phyloP scores from a whole-genome alignment of 805 yeast genomes.

The Wickerhamiella domercqiae region DNA sequence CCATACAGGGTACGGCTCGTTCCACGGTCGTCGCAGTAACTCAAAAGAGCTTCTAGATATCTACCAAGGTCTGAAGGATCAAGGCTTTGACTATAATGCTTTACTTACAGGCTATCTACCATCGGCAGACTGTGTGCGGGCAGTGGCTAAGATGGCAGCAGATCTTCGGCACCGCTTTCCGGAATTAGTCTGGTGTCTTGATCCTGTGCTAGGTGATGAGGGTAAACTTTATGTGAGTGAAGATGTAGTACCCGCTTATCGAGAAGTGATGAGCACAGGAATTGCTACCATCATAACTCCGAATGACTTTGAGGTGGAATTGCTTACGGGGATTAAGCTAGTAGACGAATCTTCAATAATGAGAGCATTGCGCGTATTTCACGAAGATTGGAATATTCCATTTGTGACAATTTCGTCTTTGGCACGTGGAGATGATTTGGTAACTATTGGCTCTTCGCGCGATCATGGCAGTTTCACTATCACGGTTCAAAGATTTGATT shows the following conservation, averaged over 20 bases:
- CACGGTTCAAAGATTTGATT: constrained; percentile 40
- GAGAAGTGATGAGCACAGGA: constrained; percentile 29
- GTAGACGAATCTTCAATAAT: constrained; percentile 26
- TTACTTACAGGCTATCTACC: constrained; percentile 74
- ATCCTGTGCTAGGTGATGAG: constrained; percentile 88
- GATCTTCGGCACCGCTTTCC: constrained; percentile 21
- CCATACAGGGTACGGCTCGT: constrained; percentile 74
- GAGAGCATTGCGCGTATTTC: constrained; percentile 35
- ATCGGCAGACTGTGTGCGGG: constrained; percentile 36
- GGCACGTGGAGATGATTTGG: constrained; percentile 22
- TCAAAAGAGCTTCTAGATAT: constrained; percentile 35
- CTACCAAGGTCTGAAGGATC: constrained; percentile 38
- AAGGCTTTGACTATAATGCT: constrained; percentile 42
- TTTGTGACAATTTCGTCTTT: constrained; percentile 59
- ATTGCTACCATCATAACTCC: constrained; percentile 69
- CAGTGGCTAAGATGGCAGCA: constrained; percentile 31
- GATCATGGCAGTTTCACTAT: constrained; percentile 14
- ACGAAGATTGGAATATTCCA: constrained; percentile 33
- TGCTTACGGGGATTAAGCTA: constrained; percentile 42
- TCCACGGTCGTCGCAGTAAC: constrained; percentile 41
- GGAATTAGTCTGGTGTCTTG: constrained; percentile 44
- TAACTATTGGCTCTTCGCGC: constrained; percentile 32
- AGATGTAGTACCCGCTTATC: constrained; percentile 45
- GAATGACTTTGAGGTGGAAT: constrained; percentile 76
- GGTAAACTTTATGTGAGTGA: constrained; percentile 59